Conservation (phyloP, 169 alveolate genomes). For the Plasmodium blacklocki region DNA sequence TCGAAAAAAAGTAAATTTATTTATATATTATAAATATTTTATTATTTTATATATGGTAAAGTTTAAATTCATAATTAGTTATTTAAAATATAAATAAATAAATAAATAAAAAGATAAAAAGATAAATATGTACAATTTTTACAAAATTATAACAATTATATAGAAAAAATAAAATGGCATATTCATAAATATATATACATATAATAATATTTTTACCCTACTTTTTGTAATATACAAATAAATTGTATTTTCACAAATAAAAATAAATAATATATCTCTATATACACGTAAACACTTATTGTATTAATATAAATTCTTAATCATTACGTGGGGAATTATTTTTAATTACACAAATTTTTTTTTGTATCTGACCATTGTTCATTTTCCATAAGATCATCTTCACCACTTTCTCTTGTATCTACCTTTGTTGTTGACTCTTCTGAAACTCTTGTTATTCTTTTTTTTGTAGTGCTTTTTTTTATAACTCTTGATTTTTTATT, state of each 20-base stretch:
- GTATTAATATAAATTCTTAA: neutral
- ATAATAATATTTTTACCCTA: neutral
- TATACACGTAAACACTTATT: neutral
- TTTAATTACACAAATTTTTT: slow-evolving; percentile 14
- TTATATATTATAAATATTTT: no score
- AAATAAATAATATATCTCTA: neutral
- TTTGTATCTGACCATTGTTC: slow-evolving; percentile 20
- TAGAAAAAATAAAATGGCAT: no score
- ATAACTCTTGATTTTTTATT: slow-evolving; percentile 11
- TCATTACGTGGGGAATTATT: slow-evolving; percentile 18
- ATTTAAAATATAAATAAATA: no score
- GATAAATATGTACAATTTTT: no score
- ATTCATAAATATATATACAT: neutral
- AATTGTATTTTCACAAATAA: neutral
- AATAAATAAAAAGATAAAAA: no score
- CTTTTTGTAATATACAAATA: slow-evolving; percentile 6
- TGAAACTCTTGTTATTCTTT: slow-evolving; percentile 6
- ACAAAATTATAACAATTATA: no score
- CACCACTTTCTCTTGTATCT: slow-evolving; percentile 8
- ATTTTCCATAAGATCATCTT: slow-evolving; percentile 15
- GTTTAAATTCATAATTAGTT: no score
- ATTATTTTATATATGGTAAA: no score
- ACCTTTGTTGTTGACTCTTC: slow-evolving; percentile 10
- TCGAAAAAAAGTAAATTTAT: no score
- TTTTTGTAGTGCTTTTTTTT: slow-evolving; percentile 15